phyloP scores from a whole-genome alignment of 371 early-diverging fungal genomes.

The Mucor plumbeus region DNA sequence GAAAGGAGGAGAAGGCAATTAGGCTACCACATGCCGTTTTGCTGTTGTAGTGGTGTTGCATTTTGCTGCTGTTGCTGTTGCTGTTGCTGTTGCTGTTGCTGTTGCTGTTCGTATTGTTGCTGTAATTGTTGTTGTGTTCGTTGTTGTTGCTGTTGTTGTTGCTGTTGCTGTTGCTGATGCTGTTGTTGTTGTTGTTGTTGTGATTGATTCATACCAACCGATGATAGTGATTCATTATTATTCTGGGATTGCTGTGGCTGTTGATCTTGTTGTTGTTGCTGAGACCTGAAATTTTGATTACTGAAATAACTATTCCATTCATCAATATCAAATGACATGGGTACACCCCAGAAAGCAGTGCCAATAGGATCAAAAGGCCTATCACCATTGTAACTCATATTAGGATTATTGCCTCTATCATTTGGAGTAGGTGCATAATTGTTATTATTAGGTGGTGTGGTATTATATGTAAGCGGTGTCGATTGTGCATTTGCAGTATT shows the following conservation, averaged over 20 bases:
- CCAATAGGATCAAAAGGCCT: slow-evolving; percentile 28
- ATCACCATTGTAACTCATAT: slow-evolving; percentile 10
- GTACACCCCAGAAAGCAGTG: slow-evolving; percentile 36
- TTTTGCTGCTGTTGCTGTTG: slow-evolving; percentile 9
- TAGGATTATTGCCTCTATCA: slow-evolving; percentile 1
- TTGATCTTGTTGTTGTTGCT: not conserved
- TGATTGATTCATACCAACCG: not conserved
- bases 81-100: not conserved
- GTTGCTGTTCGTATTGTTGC: slow-evolving; percentile 7
- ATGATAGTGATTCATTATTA: not conserved
- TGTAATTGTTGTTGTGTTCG: slow-evolving; percentile 9
- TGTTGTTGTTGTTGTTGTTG: not conserved
- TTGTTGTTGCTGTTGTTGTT: not conserved
- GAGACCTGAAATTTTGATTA: slow-evolving; percentile 22
- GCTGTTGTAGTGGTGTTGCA: not conserved
- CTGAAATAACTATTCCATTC: slow-evolving; percentile 38
- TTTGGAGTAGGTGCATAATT: not conserved
- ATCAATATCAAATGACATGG: slow-evolving; percentile 36
- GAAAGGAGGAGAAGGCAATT: too few relatives aligned
- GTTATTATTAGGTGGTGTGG: not conserved
- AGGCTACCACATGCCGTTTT: not conserved
- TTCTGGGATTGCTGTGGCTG: not conserved
- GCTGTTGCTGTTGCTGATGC: slow-evolving; percentile 2
- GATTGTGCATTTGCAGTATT: not conserved
- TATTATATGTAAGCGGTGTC: not conserved